These are phyloP conservation scores for Exophiala mesophila DNA, from an alignment of 2,329 filamentous ascomycete species.

Conservation along the genomic window DNA sequence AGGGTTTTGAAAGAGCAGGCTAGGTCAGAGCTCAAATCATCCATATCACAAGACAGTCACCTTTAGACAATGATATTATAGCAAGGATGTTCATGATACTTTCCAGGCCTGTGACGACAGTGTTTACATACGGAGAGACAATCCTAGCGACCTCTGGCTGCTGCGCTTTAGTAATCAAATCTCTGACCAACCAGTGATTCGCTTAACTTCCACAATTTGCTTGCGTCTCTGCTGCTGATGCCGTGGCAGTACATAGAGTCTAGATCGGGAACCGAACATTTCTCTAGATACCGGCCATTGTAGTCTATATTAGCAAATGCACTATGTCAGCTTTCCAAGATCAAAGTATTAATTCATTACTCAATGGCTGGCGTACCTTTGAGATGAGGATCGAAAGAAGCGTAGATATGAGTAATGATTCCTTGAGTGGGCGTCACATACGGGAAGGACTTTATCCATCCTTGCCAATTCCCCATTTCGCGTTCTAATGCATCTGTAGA, in stretches of 20 bases:
- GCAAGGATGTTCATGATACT: too few species aligned
- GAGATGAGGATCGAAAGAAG: background rate
- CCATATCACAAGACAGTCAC: too few species aligned
- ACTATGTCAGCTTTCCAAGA: too few species aligned
- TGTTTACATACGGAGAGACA: too few species aligned
- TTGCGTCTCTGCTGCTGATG: background rate
- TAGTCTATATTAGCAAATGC: too few species aligned
- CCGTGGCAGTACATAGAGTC: background rate
- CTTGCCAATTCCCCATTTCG: background rate
- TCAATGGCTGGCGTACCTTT: too few species aligned
- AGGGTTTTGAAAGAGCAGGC: background rate
- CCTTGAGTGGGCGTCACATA: background rate
- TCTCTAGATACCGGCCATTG: background rate
- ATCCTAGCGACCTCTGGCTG: too few species aligned
- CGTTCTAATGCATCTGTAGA: background rate
- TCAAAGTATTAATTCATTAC: too few species aligned
- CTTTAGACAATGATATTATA: too few species aligned
- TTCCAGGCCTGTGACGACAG: too few species aligned
- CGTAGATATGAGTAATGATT: background rate
- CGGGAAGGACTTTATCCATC: background rate
- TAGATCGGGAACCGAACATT: background rate
- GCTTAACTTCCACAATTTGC: slow-evolving; percentile 2
- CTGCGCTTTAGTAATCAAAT: too few species aligned
- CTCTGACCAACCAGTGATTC: background rate
- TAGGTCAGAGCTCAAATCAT: too few species aligned